phyloP scores from a whole-genome alignment of 331 rosid species.

The Rosa hybrid region DNA sequence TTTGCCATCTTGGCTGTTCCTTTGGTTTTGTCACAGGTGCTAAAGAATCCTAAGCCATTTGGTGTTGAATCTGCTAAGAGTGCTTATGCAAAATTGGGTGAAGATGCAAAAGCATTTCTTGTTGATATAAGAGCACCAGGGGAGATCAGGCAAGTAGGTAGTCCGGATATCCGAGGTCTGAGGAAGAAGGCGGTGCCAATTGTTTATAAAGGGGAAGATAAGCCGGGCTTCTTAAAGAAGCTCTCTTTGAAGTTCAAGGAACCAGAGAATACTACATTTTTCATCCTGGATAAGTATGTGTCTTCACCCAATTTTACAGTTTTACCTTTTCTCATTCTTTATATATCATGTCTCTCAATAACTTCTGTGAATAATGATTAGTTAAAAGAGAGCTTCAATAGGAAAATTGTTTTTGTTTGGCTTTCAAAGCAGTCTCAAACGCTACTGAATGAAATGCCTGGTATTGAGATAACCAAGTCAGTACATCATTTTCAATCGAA shows the following conservation, averaged over 20 bases:
- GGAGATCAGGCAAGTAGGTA: constrained; percentile 70
- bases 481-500: neutral
- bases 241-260: constrained; percentile 79
- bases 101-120: constrained; percentile 68
- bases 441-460: constrained; percentile 6
- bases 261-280: constrained; percentile 92
- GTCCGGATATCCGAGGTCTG: constrained; percentile 68
- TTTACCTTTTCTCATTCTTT: neutral
- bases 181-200: constrained; percentile 70
- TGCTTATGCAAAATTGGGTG: constrained; percentile 80
- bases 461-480: neutral
- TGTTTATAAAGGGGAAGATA: constrained; percentile 71
- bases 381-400: neutral
- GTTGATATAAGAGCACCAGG: constrained; percentile 73
- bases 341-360: neutral
- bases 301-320: neutral
- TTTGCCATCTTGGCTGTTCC: constrained; percentile 77
- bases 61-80: constrained; percentile 84
- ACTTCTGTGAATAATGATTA: neutral
- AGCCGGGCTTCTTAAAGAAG: constrained; percentile 81
- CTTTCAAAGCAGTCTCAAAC: neutral
- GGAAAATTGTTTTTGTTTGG: neutral
- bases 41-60: constrained; percentile 72
- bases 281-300: constrained; percentile 92
- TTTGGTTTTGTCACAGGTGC: constrained; percentile 68